Evolutionary conservation across 2,329 filamentous ascomycete genomes (phyloP).

Genomic region (Aspergillus clavatus): DNA sequence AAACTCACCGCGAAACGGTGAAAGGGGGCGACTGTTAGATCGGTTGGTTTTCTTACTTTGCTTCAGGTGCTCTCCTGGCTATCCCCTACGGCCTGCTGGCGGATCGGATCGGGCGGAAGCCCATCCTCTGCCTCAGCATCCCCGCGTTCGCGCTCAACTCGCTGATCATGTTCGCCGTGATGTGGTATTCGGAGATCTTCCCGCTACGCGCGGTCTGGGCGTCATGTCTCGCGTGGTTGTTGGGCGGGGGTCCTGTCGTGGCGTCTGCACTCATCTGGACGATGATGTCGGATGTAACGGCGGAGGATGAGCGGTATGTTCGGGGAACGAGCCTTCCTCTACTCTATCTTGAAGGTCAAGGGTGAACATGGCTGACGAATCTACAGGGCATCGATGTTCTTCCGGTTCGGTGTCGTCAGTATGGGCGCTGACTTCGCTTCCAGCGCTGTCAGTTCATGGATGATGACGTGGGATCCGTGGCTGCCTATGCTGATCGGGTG

Average conservation of each 20-base stretch:
- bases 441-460: constrained; percentile 35
- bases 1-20: no score
- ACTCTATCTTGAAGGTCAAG: constrained; percentile 14
- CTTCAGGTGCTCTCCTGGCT: constrained; percentile 41
- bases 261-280: constrained; percentile 46
- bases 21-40: no score
- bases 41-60: no score
- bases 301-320: constrained; percentile 43
- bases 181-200: constrained; percentile 38
- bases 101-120: constrained; percentile 46
- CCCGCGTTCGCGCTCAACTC: constrained; percentile 38
- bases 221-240: constrained; percentile 42
- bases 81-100: constrained; percentile 48
- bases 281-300: constrained; percentile 50
- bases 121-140: constrained; percentile 40
- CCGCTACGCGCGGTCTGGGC: constrained; percentile 47
- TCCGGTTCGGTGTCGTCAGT: constrained; percentile 36
- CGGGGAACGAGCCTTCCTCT: neutral
- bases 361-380: constrained; percentile 13
- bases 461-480: constrained; percentile 41
- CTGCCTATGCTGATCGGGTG: constrained; percentile 36
- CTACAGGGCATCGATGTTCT: constrained; percentile 37
- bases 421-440: constrained; percentile 39
- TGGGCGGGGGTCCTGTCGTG: constrained; percentile 47
- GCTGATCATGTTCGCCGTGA: constrained; percentile 29